Conservation (phyloP, 805 yeast species). For the Naumovozyma baii region DNA sequence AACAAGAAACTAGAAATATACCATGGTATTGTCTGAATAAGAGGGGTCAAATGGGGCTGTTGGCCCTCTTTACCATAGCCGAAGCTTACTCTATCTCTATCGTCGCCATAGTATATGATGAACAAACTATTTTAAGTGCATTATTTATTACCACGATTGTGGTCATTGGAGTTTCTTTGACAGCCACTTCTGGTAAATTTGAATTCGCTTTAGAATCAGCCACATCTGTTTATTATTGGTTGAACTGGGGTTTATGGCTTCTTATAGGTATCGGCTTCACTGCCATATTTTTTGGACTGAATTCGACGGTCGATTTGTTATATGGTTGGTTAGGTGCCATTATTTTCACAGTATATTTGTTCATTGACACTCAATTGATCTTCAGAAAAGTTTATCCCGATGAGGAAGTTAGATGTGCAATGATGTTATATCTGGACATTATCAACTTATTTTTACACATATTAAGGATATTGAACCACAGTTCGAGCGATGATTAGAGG, state of each 20-base stretch:
- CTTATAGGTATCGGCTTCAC: conserved; percentile 60
- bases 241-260: conserved; percentile 50
- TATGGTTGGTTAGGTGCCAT: conserved; percentile 70
- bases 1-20: conserved; percentile 2
- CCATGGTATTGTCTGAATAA: conserved; percentile 27
- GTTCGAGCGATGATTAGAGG: conserved; percentile 17
- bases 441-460: conserved; percentile 72
- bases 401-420: conserved; percentile 76
- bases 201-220: conserved; percentile 27
- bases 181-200: conserved; percentile 59
- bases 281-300: conserved; percentile 57
- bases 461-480: conserved; percentile 47
- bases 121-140: conserved; percentile 60
- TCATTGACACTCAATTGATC: conserved; percentile 74
- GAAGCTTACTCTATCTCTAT: conserved; percentile 70
- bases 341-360: conserved; percentile 58
- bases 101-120: conserved; percentile 51
- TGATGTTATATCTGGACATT: conserved; percentile 70
- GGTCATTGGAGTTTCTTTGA: conserved; percentile 65
- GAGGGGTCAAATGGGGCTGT: conserved; percentile 35
- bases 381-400: conserved; percentile 69
- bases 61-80: conserved; percentile 59
- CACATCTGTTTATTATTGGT: conserved; percentile 26
- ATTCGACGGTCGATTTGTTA: conserved; percentile 48
- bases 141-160: conserved; percentile 56